phyloP scores from a whole-genome alignment of 805 yeast genomes.

The Sporopachydermia quercuum region DNA sequence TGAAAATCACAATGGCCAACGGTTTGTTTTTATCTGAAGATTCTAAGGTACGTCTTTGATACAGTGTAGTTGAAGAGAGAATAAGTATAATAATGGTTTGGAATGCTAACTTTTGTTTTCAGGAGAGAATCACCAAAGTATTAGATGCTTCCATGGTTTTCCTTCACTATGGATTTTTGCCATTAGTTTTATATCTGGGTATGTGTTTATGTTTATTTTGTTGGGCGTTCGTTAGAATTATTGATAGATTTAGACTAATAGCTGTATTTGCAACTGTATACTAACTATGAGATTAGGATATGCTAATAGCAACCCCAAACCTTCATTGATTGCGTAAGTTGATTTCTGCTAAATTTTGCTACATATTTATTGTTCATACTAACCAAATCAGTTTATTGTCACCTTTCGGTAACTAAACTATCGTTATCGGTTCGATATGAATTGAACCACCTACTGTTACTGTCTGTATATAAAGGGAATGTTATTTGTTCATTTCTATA shows the following conservation, averaged over 20 bases:
- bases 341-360: neutral
- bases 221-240: constrained; percentile 18
- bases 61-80: neutral
- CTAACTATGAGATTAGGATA: neutral
- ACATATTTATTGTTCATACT: neutral
- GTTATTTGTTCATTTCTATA: too few relatives aligned
- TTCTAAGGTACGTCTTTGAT: constrained; percentile 18
- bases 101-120: constrained; percentile 4
- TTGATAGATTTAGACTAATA: neutral
- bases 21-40: constrained; percentile 21
- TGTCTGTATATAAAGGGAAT: too few relatives aligned
- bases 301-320: constrained; percentile 4
- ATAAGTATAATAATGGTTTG: constrained; percentile 3
- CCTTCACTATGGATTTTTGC: constrained; percentile 95
- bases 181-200: constrained; percentile 80
- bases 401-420: constrained; percentile 1
- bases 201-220: constrained; percentile 9
- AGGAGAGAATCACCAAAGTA: constrained; percentile 80
- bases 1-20: constrained; percentile 13
- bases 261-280: neutral
- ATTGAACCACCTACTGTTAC: too few relatives aligned
- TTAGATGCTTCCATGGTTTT: constrained; percentile 72
- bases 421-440: too few relatives aligned
- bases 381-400: neutral
- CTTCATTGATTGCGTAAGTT: constrained; percentile 1